Percentiles rank a stretch among this genome's conserved stretches.
phyloP scores from a whole-genome alignment of 1,284 basidiomycete genomes.

The Cryptococcus sp. region DNA sequence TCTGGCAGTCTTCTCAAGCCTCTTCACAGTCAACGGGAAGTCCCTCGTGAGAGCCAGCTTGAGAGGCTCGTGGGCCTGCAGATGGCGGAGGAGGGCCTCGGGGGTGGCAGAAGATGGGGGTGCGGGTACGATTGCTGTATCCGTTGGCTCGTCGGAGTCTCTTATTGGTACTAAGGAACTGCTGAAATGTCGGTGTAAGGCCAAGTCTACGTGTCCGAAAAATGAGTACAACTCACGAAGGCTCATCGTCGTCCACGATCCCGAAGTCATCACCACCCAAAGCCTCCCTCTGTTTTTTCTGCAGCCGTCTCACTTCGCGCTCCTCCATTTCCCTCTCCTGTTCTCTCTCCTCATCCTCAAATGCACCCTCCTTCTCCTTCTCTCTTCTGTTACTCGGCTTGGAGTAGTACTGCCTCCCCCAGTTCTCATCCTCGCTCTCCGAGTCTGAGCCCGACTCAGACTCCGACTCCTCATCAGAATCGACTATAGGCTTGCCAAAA shows the following conservation, averaged over 20 bases:
- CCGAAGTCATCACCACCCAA: constrained; percentile 80
- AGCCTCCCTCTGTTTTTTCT: constrained; percentile 67
- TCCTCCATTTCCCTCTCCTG: constrained; percentile 82
- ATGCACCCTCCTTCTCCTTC: constrained; percentile 62
- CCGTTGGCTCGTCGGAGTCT: background rate
- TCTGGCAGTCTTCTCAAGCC: constrained; percentile 45
- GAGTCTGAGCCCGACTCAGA: constrained; percentile 40
- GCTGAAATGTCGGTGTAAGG: background rate
- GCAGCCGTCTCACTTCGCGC: constrained; percentile 77
- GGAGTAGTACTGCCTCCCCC: constrained; percentile 84
- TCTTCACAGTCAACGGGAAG: constrained; percentile 52
- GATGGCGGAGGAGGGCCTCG: constrained; percentile 63
- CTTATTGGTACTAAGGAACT: background rate
- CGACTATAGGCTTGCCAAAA: constrained; percentile 49
- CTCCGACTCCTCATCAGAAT: constrained; percentile 57
- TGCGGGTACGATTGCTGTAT: constrained; percentile 14
- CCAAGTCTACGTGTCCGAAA: background rate
- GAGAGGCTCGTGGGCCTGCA: constrained; percentile 78
- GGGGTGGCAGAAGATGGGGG: constrained; percentile 36
- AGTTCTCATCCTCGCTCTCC: constrained; percentile 61
- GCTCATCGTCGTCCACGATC: constrained; percentile 59
- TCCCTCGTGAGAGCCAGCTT: constrained; percentile 57
- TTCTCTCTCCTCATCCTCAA: constrained; percentile 72
- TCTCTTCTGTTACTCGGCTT: constrained; percentile 53
- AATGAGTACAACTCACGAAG: constrained; percentile 43